Evolutionary conservation across 176 grass and related monocot species (phyloP).

Genomic region (Neostapfia colusana): DNA sequence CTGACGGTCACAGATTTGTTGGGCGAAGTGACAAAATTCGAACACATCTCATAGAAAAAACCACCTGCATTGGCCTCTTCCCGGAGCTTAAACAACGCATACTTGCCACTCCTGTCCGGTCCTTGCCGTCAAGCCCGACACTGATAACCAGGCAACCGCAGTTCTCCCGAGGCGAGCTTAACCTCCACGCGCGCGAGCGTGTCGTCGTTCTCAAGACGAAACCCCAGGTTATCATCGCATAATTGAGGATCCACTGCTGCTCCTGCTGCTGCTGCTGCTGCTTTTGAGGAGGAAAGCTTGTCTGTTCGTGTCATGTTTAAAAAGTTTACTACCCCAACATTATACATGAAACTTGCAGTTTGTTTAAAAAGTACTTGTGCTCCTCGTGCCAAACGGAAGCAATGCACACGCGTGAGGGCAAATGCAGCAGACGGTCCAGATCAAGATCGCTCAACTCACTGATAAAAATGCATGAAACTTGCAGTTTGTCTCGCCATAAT

Average conservation of each 20-base stretch:
- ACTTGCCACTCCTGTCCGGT: conserved; percentile 28
- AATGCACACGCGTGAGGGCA: conserved; percentile 5
- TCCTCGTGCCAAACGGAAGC: background rate
- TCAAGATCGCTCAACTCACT: background rate
- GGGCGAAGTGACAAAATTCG: conserved; percentile 25
- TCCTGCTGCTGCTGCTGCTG: too few relatives aligned
- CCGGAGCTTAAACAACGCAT: conserved; percentile 25
- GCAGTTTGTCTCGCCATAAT: background rate
- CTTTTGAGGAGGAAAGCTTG: conserved; percentile 54
- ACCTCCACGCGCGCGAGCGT: conserved; percentile 35
- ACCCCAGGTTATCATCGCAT: conserved; percentile 37
- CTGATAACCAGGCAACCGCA: conserved; percentile 26
- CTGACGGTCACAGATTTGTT: conserved; percentile 22
- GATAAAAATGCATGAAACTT: background rate
- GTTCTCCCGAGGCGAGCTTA: conserved; percentile 40
- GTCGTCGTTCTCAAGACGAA: conserved; percentile 39
- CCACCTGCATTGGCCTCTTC: background rate
- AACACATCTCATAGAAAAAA: conserved; percentile 1
- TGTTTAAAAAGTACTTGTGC: background rate
- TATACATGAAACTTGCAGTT: too few relatives aligned
- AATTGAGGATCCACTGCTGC: conserved; percentile 35
- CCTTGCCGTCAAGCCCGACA: conserved; percentile 19
- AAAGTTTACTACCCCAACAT: background rate
- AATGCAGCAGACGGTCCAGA: background rate
- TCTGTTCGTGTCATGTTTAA: conserved; percentile 40